Conservation (phyloP, 257 asterid species). For the Nicotiana tomentosiformis region DNA sequence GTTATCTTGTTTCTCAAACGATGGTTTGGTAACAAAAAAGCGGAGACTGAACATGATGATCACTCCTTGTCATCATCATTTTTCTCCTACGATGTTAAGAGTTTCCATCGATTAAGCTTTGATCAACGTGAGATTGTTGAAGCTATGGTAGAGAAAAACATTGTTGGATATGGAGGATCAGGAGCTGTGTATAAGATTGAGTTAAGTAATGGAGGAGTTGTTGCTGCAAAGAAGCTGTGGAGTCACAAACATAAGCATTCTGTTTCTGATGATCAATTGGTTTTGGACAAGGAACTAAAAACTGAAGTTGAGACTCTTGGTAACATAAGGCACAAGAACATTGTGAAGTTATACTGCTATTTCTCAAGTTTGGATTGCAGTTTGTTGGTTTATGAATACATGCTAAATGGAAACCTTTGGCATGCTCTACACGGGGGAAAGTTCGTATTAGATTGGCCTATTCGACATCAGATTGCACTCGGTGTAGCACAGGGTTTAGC, state of each 20-base stretch:
- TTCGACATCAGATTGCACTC: slow-evolving; percentile 64
- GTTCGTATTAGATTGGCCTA: slow-evolving; percentile 64
- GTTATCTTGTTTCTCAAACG: slow-evolving; percentile 36
- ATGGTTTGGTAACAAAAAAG: slow-evolving; percentile 41
- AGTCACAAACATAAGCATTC: slow-evolving; percentile 47
- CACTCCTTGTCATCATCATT: slow-evolving; percentile 40
- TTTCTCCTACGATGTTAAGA: slow-evolving; percentile 65
- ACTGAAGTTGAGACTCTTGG: slow-evolving; percentile 92
- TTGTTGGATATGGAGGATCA: slow-evolving; percentile 95
- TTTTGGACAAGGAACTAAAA: slow-evolving; percentile 59
- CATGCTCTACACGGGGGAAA: slow-evolving; percentile 67
- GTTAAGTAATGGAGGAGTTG: slow-evolving; percentile 55
- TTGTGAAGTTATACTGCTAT: slow-evolving; percentile 76
- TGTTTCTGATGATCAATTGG: slow-evolving; percentile 27
- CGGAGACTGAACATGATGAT: slow-evolving; percentile 39
- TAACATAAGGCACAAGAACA: slow-evolving; percentile 88
- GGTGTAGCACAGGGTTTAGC: slow-evolving; percentile 92
- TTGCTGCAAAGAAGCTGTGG: slow-evolving; percentile 91
- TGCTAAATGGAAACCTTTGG: slow-evolving; percentile 90
- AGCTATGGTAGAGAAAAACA: slow-evolving; percentile 76
- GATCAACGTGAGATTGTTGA: slow-evolving; percentile 72
- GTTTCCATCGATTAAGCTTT: slow-evolving; percentile 74
- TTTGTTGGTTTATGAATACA: slow-evolving; percentile 76
- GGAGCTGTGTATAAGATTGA: slow-evolving; percentile 82
- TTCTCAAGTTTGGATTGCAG: slow-evolving; percentile 64